Conservation (phyloP, 306 rosid genomes). For the Pyrus betulifolia region DNA sequence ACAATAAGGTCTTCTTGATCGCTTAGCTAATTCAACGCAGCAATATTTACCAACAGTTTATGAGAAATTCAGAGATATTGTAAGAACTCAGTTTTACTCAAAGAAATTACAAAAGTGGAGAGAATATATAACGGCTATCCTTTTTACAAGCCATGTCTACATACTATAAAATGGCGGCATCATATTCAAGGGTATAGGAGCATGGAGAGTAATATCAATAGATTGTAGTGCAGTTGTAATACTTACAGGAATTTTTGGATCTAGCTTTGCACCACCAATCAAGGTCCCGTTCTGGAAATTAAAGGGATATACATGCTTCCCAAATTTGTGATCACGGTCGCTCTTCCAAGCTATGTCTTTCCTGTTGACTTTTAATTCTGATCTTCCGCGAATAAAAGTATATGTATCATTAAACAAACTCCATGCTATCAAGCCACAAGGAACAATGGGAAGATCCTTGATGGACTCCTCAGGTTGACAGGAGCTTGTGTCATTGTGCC, state of each 20-base stretch:
- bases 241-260: slow-evolving; percentile 77
- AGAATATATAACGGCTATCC: not conserved
- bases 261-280: slow-evolving; percentile 74
- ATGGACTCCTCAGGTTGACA: slow-evolving; percentile 64
- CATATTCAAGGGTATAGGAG: not conserved
- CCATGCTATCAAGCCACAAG: slow-evolving; percentile 96
- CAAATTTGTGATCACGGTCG: slow-evolving; percentile 80
- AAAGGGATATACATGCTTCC: slow-evolving; percentile 80
- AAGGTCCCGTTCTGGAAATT: slow-evolving; percentile 93
- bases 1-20: slow-evolving; percentile 97
- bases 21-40: slow-evolving; percentile 47
- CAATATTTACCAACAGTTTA: slow-evolving; percentile 9
- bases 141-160: not conserved
- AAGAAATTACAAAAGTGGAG: not conserved
- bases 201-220: not conserved
- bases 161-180: not conserved
- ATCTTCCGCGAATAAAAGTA: slow-evolving; percentile 50
- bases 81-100: slow-evolving; percentile 14
- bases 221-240: slow-evolving; percentile 11
- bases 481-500: slow-evolving; percentile 51
- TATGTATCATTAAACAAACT: slow-evolving; percentile 89
- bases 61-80: slow-evolving; percentile 12
- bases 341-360: slow-evolving; percentile 95
- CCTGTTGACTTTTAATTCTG: slow-evolving; percentile 65
- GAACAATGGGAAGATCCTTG: slow-evolving; percentile 62